Evolutionary conservation across 2,329 filamentous ascomycete genomes (phyloP).

Genomic region (Chaetoscypha palmicola): DNA sequence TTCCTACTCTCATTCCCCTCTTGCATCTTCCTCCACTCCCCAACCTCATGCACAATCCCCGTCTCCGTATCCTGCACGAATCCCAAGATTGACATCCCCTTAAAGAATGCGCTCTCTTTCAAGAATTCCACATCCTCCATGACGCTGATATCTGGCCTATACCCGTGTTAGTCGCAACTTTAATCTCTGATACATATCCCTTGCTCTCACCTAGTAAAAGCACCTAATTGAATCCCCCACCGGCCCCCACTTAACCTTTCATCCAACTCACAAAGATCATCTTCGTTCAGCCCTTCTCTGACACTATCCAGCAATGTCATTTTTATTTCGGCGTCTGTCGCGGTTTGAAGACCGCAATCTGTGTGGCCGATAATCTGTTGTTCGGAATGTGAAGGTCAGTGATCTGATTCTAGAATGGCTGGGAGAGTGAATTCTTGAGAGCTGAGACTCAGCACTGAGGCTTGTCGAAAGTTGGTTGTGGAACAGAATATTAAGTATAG

Average conservation of each 20-base stretch:
- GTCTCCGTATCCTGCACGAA: constrained; percentile 23
- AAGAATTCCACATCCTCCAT: constrained; percentile 21
- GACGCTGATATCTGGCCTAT: constrained; percentile 18
- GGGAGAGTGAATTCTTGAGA: no score
- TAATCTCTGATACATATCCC: no score
- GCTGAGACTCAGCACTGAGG: no score
- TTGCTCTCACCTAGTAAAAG: no score
- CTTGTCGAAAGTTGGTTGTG: no score
- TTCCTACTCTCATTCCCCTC: neutral
- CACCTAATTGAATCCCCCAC: constrained; percentile 17
- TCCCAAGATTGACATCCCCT: constrained; percentile 18
- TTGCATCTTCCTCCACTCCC: neutral
- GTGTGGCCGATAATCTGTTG: no score
- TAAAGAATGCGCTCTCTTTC: constrained; percentile 16
- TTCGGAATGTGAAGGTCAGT: no score
- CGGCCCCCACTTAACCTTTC: neutral
- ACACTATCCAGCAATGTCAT: neutral
- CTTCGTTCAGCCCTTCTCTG: neutral
- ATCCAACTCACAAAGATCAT: neutral
- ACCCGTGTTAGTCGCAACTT: no score
- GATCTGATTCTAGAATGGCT: no score
- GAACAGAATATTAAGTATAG: no score
- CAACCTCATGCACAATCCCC: constrained; percentile 18
- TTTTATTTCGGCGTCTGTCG: constrained; percentile 15
- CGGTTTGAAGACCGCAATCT: constrained; percentile 17